Evolutionary conservation across 257 asterid genomes (phyloP).

Genomic region (Nicotiana sylvestris): DNA sequence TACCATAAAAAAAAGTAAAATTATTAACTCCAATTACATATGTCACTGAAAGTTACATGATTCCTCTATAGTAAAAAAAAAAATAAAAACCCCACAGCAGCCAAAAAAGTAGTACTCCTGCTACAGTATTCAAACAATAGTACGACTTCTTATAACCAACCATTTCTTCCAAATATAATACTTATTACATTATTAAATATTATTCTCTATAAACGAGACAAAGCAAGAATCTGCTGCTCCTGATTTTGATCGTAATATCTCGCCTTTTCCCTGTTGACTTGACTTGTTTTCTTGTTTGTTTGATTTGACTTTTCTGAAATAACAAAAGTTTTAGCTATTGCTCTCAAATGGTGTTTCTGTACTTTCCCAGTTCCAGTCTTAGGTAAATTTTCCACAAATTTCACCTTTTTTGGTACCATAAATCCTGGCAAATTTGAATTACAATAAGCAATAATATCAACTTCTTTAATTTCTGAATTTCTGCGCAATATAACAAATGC

Average conservation of each 20-base stretch:
- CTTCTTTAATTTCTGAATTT: slow-evolving; percentile 24
- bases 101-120: neutral
- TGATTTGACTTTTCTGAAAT: slow-evolving; percentile 17
- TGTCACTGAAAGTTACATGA: neutral
- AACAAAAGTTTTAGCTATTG: slow-evolving; percentile 40
- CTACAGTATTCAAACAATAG: neutral
- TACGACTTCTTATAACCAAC: neutral
- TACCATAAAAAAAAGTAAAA: too few relatives aligned
- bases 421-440: slow-evolving; percentile 49
- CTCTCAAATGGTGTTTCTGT: slow-evolving; percentile 61
- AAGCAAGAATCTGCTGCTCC: slow-evolving; percentile 43
- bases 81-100: neutral
- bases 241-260: slow-evolving; percentile 25
- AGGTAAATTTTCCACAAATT: slow-evolving; percentile 58
- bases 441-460: slow-evolving; percentile 55
- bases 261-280: slow-evolving; percentile 21
- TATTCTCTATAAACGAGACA: slow-evolving; percentile 50
- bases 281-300: slow-evolving; percentile 7
- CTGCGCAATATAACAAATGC: slow-evolving; percentile 28
- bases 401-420: slow-evolving; percentile 79
- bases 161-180: neutral
- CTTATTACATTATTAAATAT: neutral
- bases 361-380: slow-evolving; percentile 71
- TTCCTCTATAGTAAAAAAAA: neutral
- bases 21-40: neutral